These are phyloP conservation scores for Alternaria sp. DNA, from an alignment of 2,329 filamentous ascomycete species.

Conservation along the genomic window DNA sequence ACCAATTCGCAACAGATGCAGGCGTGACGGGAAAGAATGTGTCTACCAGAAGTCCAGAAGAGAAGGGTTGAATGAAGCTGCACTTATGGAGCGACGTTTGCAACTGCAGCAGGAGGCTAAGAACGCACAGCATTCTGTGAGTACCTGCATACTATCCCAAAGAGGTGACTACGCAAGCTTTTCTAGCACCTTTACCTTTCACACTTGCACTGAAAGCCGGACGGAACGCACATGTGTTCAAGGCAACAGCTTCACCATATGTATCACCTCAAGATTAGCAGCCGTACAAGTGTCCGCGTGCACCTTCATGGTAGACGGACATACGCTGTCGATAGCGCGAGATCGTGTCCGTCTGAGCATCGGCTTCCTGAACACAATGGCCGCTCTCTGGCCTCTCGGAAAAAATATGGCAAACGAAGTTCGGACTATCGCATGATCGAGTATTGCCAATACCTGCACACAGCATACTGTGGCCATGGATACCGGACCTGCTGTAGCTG, in stretches of 20 bases:
- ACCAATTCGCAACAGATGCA: conserved; percentile 44
- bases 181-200: conserved; percentile 63
- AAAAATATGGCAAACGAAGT: conserved; percentile 75
- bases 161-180: conserved; percentile 61
- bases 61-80: conserved; percentile 47
- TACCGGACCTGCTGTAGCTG: conserved; percentile 19
- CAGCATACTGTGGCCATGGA: conserved; percentile 22
- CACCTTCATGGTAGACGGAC: conserved; percentile 55
- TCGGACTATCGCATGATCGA: conserved; percentile 75
- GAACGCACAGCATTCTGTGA: conserved; percentile 19
- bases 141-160: conserved; percentile 41
- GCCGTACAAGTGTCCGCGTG: conserved; percentile 69
- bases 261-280: conserved; percentile 41
- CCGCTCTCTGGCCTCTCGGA: conserved; percentile 74
- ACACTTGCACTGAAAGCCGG: conserved; percentile 57
- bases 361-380: conserved; percentile 73
- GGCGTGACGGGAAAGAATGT: conserved; percentile 46
- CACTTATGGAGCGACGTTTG: conserved; percentile 40
- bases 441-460: conserved; percentile 52
- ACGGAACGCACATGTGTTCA: conserved; percentile 71
- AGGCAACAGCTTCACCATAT: conserved; percentile 66
- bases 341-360: conserved; percentile 82
- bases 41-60: conserved; percentile 45
- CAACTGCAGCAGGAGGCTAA: conserved; percentile 40
- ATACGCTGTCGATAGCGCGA: conserved; percentile 70